Evolutionary conservation across 2,329 filamentous ascomycete species (phyloP).

Genomic region (Colletotrichum agaves): DNA sequence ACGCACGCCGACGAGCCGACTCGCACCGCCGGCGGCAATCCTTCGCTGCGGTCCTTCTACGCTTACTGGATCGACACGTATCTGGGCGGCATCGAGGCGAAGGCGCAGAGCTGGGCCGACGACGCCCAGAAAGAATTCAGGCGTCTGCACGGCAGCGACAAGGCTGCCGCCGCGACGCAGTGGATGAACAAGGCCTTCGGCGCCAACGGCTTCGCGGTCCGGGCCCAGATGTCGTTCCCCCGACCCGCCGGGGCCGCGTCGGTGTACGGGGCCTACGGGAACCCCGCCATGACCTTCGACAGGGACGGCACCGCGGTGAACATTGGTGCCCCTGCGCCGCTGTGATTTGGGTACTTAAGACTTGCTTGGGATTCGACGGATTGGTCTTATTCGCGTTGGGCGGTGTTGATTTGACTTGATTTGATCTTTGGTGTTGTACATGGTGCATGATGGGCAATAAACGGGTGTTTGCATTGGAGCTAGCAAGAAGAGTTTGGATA

Average conservation of each 20-base stretch:
- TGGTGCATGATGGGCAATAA: too few relatives aligned
- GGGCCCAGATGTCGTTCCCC: not conserved
- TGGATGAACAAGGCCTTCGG: conserved; percentile 6
- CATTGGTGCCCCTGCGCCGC: not conserved
- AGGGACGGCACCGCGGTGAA: not conserved
- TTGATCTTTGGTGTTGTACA: too few relatives aligned
- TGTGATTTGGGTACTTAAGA: not conserved
- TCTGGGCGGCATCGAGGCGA: not conserved
- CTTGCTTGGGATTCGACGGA: too few relatives aligned
- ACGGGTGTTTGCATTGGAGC: not conserved
- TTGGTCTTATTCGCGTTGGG: not conserved
- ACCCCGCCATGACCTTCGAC: conserved; percentile 5
- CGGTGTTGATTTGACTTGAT: not conserved
- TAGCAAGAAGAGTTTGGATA: not conserved
- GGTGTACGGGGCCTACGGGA: not conserved
- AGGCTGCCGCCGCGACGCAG: not conserved
- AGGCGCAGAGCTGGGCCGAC: not conserved
- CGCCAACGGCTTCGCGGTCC: not conserved
- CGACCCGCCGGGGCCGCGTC: not conserved
- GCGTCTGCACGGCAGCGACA: not conserved
- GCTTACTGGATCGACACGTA: conserved; percentile 2
- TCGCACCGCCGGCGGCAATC: not conserved
- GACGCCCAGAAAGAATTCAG: not conserved
- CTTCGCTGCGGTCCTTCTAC: conserved; percentile 13
- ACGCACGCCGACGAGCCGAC: not conserved